A percentile compares a stretch with the other conserved stretches of the same genome.
Evolutionary conservation across 768 basidiomycete genomes (phyloP).

Genomic region (Clathrus columnatus): DNA sequence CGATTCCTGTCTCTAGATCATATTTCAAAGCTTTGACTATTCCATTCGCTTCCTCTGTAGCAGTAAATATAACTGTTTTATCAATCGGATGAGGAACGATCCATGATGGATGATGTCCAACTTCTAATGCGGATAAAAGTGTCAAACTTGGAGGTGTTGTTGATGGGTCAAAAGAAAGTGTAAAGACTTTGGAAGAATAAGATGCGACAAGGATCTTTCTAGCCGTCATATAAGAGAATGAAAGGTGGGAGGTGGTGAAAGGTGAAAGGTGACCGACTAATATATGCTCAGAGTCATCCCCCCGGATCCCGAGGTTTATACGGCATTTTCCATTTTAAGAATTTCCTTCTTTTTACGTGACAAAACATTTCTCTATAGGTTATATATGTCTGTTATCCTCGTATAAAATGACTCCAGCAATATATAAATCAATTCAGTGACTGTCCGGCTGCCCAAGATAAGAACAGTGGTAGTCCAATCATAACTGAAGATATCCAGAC

Average conservation of each 20-base stretch:
- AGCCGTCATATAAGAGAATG: not conserved
- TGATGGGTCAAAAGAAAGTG: slow-evolving; percentile 53
- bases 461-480: not conserved
- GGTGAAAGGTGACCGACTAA: no score
- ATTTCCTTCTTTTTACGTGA: no score
- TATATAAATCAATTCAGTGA: not conserved
- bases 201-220: slow-evolving; percentile 49
- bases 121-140: slow-evolving; percentile 34
- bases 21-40: slow-evolving; percentile 51
- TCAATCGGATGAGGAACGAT: slow-evolving; percentile 52
- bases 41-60: slow-evolving; percentile 61
- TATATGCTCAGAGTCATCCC: no score
- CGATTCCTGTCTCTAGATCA: slow-evolving; percentile 39
- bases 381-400: no score
- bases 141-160: slow-evolving; percentile 31
- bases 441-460: not conserved
- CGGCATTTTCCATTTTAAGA: no score
- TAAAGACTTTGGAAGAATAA: slow-evolving; percentile 55
- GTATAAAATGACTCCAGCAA: no score
- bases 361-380: no score
- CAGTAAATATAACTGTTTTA: slow-evolving; percentile 52
- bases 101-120: slow-evolving; percentile 71
- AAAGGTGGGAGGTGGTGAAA: no score
- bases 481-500: not conserved
- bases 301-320: no score